Evolutionary conservation across 768 basidiomycete genomes (phyloP).

Genomic region (Amanita inopinata): DNA sequence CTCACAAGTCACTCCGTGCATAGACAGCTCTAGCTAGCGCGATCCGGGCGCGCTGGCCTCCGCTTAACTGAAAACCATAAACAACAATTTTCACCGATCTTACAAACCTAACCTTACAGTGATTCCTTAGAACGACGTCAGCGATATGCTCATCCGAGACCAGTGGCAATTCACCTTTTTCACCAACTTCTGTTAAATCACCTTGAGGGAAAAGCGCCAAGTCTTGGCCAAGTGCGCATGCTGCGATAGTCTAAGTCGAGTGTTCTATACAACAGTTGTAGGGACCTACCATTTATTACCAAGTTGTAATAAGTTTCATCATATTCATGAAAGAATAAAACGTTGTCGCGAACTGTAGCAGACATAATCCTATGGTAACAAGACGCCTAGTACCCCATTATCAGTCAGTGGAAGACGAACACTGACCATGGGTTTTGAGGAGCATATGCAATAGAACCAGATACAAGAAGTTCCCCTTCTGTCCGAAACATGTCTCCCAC

Average conservation of each 20-base stretch:
- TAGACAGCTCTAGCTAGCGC: constrained; percentile 86
- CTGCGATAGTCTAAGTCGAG: constrained; percentile 20
- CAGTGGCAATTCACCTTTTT: constrained; percentile 47
- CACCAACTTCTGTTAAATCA: constrained; percentile 79
- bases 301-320: constrained; percentile 78
- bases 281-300: constrained; percentile 60
- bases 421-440: constrained; percentile 79
- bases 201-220: constrained; percentile 71
- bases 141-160: not conserved
- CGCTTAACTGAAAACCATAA: constrained; percentile 43
- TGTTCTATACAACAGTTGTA: not conserved
- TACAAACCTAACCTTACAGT: constrained; percentile 32
- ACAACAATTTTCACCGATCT: not conserved
- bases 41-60: constrained; percentile 78
- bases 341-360: constrained; percentile 81
- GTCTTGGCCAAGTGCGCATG: constrained; percentile 82
- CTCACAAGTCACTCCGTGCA: constrained; percentile 80
- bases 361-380: constrained; percentile 64
- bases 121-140: constrained; percentile 29
- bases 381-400: not conserved
- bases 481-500: constrained; percentile 78
- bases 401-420: not conserved
- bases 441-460: constrained; percentile 72
- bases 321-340: constrained; percentile 83
- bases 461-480: constrained; percentile 63